phyloP scores from a whole-genome alignment of 2,329 filamentous ascomycete genomes.

The Moelleriella libera region DNA sequence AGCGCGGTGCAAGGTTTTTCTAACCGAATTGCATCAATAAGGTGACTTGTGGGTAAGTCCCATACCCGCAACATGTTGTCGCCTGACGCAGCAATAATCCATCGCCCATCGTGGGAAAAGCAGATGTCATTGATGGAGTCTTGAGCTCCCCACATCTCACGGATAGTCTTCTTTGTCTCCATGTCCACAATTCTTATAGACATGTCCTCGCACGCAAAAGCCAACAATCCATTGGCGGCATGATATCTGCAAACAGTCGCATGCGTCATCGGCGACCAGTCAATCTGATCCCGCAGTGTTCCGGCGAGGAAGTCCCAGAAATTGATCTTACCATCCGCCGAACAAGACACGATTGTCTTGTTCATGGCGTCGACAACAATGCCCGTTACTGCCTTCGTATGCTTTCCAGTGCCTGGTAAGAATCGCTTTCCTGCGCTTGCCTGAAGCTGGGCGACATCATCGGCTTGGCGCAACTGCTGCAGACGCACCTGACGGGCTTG shows the following conservation, averaged over 20 bases:
- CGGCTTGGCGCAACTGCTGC: conserved; percentile 43
- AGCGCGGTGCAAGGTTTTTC: conserved; percentile 69
- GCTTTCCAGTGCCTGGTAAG: conserved; percentile 49
- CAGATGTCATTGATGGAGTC: conserved; percentile 65
- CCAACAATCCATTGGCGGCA: conserved; percentile 68
- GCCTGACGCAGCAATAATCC: conserved; percentile 79
- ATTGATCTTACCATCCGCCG: conserved; percentile 83
- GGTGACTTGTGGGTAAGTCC: conserved; percentile 89
- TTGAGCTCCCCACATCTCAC: conserved; percentile 78
- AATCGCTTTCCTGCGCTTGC: conserved; percentile 28
- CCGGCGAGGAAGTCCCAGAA: conserved; percentile 96
- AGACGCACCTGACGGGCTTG: conserved; percentile 66
- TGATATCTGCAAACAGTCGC: conserved; percentile 72
- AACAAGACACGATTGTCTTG: conserved; percentile 71
- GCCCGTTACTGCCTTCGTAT: conserved; percentile 72
- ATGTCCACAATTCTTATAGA: conserved; percentile 83
- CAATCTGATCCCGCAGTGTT: conserved; percentile 62
- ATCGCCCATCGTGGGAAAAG: conserved; percentile 87
- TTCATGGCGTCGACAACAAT: conserved; percentile 84
- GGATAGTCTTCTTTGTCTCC: conserved; percentile 77
- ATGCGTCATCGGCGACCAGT: conserved; percentile 63
- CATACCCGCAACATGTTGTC: conserved; percentile 74
- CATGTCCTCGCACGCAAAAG: conserved; percentile 77
- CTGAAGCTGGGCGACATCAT: conserved; percentile 42
- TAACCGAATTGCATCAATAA: conserved; percentile 82